A percentile compares a stretch with the other conserved stretches of the same genome.
Conservation (phyloP, 1,284 basidiomycete species). For the Cystobasidiaceae sp. region DNA sequence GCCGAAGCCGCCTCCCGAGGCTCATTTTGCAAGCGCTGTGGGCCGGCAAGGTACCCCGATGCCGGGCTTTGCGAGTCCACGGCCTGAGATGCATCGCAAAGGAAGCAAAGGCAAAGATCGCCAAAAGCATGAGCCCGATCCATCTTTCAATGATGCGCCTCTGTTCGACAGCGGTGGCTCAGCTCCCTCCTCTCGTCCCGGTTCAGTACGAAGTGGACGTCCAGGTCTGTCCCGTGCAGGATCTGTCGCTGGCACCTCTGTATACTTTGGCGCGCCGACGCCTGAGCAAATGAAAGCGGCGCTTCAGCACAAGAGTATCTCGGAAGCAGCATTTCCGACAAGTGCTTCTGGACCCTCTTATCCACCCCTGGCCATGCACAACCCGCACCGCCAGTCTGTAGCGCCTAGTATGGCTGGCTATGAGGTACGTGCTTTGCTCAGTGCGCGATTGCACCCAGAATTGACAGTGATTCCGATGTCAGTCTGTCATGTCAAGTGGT, state of each 20-base stretch:
- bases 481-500: background rate
- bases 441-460: background rate
- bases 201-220: background rate
- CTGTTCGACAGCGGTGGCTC: background rate
- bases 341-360: background rate
- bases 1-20: background rate
- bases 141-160: background rate
- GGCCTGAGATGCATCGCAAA: too few relatives aligned
- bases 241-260: background rate
- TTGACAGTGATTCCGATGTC: background rate
- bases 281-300: slow-evolving; percentile 14
- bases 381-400: too few relatives aligned
- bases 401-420: too few relatives aligned
- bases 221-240: background rate
- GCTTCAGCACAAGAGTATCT: slow-evolving; percentile 15
- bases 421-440: too few relatives aligned
- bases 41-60: too few relatives aligned
- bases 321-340: slow-evolving; percentile 10
- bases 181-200: background rate
- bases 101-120: too few relatives aligned
- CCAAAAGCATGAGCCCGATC: too few relatives aligned
- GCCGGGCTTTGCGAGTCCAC: too few relatives aligned
- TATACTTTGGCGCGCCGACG: background rate
- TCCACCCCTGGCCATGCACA: background rate
- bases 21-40: too few relatives aligned